Base-by-base conservation (phyloP, 2,329 filamentous ascomycete genomes). In the Nothophoma quercina region DNA sequence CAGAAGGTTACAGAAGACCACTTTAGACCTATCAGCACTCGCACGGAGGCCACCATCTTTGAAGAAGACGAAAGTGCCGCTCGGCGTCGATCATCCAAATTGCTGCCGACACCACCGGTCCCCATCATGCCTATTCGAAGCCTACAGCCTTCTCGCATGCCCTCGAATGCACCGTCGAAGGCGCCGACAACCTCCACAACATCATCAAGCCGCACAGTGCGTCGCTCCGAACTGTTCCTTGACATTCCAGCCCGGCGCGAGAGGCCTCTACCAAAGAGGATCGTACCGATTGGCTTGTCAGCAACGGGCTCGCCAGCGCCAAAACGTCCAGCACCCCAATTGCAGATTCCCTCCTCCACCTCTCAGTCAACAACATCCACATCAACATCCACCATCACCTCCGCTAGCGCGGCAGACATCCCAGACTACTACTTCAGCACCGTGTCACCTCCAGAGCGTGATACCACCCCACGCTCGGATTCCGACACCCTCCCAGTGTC, bases 341-440 rank as follows among this genome's bases (percentile, higher is more conserved):
- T 47, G 5, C 55, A 32, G 29, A 42, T 35, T 8, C 51, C 58
- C 9, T 51, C 58, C 2, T 56, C 59, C 28, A 59, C 56, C 15
- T 58, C 55, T n/a, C 51, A 58, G n/a, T 51, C 36, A 4, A 30
- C 50, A 12, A 36, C 25, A 8, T 42, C 66, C 8, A 64, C 64
- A 1, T 57, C 63, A 9, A 65, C 63, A 1, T 52, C 62, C n/a
- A 58, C 58, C 12, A 63, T 59, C 45, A 69, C 66, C 21, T 59
- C 63, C 15, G 59, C 53, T n/a, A 59, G 57, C 15, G 56, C 55
- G n/a, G 65, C 59, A 2, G 69, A 73, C 23, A 72, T 74, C 7
- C 69, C 69, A n/a, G 69, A 73, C 50, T 74, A 74, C 51, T 73
- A 74, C 56, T 72, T 72, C 44, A 64, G 63, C n/a, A 55, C 62